Evolutionary conservation across 306 rosid species (phyloP), one percentile per base, ranked within the genome.

Genomic region (Quercus alba): DNA sequence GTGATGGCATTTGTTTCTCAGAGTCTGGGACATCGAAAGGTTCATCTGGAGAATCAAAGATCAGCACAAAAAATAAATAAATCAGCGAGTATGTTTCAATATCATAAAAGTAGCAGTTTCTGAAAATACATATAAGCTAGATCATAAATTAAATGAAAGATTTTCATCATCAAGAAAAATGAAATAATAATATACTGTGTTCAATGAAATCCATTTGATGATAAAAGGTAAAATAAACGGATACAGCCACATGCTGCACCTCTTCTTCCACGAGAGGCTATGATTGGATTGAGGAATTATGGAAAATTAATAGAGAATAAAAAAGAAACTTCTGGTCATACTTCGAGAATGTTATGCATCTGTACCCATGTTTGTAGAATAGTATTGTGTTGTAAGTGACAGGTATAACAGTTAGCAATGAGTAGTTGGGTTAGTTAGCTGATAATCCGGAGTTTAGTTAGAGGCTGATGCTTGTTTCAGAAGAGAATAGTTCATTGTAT

Each of bases 21-120:
- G 86, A 85, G 61, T 77, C 89, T 30, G 46, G 72, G 64, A 67
- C 91, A 31, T 78, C 80, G 68, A 64, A 70, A 59, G 75, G 69
- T 69, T 83, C 92, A 82, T 67, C 89, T 87, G 84, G 52, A 76
- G 63, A 86, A 51, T 78, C 56, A 41, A 58, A 52, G 14, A 69
- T 55, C 74, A 59, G 49, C 58, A 68, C 23, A 56, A 66, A 49
- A 49, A 49, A 12, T 2, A 66, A 31, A 31, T 41, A 75, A 71
- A 62, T 75, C 9, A 61, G 55, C 5, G 74, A 4, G 35, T 46
- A 61, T 6, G 25, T 64, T 44, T 67, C 71, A 49, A 4, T 63
- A 56, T 56, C n/a, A 51, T 33, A 38, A 44, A 8, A 74, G 23
- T 62, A 25, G 21, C 19, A 64, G 31, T 63, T 70, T 46, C 23